Percentiles rank a stretch among this genome's conserved stretches.
Conservation (phyloP, 2,329 filamentous ascomycete species). For the Aspergillus vadensis region DNA sequence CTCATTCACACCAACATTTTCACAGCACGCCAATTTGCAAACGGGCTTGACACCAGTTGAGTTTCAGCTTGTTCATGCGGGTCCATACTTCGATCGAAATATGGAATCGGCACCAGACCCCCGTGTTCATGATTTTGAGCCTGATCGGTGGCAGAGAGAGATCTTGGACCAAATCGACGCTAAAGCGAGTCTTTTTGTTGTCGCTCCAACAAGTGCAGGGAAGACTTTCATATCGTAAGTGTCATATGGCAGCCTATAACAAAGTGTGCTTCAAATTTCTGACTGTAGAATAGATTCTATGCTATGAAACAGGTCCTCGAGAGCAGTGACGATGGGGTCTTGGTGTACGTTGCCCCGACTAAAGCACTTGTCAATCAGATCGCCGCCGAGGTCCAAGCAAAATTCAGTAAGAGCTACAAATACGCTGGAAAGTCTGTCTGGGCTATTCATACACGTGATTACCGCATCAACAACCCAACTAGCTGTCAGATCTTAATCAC, state of each 20-base stretch:
- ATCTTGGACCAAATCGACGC: constrained; percentile 74
- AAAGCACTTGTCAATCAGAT: constrained; percentile 85
- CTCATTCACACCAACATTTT: constrained; percentile 20
- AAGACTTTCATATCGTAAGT: constrained; percentile 72
- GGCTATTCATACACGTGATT: constrained; percentile 76
- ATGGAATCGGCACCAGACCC: constrained; percentile 68
- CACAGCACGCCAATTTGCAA: constrained; percentile 27
- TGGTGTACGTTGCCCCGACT: constrained; percentile 79
- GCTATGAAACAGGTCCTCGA: constrained; percentile 76
- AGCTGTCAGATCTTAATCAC: constrained; percentile 76
- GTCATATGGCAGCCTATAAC: neutral
- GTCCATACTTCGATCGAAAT: constrained; percentile 73
- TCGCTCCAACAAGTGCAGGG: constrained; percentile 76
- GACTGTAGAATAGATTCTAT: constrained; percentile 59
- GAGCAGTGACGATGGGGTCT: constrained; percentile 66
- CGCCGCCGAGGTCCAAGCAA: constrained; percentile 73
- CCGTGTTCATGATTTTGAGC: constrained; percentile 68
- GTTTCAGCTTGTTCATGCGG: constrained; percentile 69
- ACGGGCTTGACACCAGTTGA: constrained; percentile 51
- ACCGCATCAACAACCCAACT: constrained; percentile 70
- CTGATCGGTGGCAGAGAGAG: constrained; percentile 74
- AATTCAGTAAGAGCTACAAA: constrained; percentile 67
- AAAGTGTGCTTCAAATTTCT: neutral
- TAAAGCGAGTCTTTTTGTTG: constrained; percentile 70
- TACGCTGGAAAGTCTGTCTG: constrained; percentile 69